These are phyloP conservation scores for Xanthoceras sorbifolium DNA, from an alignment of 345 rosid species.

Conservation along the genomic window DNA sequence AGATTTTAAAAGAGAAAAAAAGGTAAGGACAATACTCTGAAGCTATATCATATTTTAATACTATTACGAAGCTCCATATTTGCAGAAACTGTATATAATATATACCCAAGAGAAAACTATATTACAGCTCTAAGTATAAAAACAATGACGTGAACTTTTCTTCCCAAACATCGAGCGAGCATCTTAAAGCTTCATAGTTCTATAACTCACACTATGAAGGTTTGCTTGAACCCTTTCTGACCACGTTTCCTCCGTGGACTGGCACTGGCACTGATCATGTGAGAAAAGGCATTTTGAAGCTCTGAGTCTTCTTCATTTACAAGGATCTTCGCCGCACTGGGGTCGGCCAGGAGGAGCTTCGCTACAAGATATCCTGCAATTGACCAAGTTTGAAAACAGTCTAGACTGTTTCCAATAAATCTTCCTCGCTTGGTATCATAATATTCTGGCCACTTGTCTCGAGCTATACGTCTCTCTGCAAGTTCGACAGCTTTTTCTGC, in stretches of 20 bases:
- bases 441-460: constrained; percentile 93
- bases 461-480: constrained; percentile 66
- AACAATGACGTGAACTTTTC: background rate
- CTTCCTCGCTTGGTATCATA: constrained; percentile 75
- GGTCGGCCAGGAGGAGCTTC: constrained; percentile 74
- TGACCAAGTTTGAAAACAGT: constrained; percentile 85
- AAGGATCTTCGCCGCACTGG: constrained; percentile 59
- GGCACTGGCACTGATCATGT: constrained; percentile 60
- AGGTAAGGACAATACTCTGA: background rate
- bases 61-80: background rate
- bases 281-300: constrained; percentile 62
- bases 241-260: constrained; percentile 75
- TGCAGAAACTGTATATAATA: background rate
- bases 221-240: constrained; percentile 42
- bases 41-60: background rate
- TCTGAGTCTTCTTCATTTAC: constrained; percentile 74
- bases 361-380: constrained; percentile 91
- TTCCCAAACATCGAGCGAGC: background rate
- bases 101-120: background rate
- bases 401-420: constrained; percentile 88
- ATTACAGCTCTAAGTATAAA: background rate
- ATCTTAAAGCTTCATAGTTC: background rate
- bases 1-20: background rate
- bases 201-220: constrained; percentile 51
- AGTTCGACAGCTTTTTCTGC: constrained; percentile 73